These are phyloP conservation scores for Crithidia fasciculata DNA, from an alignment of 208 protist genomes.

Conservation along the genomic window DNA sequence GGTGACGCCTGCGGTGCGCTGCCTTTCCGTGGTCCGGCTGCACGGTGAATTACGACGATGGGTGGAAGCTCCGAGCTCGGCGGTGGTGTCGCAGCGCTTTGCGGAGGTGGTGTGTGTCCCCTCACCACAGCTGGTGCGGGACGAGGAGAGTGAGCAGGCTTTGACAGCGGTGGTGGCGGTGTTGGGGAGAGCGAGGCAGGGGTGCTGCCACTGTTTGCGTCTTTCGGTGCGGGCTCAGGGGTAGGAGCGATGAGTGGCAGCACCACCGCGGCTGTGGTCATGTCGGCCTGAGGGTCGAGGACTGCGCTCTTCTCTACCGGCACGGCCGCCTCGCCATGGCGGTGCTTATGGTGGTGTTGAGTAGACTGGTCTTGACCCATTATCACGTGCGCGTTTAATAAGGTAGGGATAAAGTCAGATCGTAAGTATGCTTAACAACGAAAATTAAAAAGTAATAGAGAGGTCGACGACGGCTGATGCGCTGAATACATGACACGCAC, in stretches of 20 bases:
- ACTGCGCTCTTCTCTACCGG: too few species aligned
- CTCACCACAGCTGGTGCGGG: not conserved
- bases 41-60: conserved; percentile 5
- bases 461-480: too few species aligned
- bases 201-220: too few species aligned
- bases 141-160: too few species aligned
- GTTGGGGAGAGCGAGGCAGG: too few species aligned
- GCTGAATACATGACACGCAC: too few species aligned
- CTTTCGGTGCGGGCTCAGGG: not conserved
- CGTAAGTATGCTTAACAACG: not conserved
- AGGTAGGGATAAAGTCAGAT: not conserved
- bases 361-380: conserved; percentile 11
- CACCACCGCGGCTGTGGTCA: not conserved
- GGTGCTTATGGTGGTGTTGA: not conserved
- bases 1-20: not conserved
- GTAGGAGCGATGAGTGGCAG: not conserved
- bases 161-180: too few species aligned
- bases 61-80: not conserved
- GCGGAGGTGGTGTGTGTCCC: not conserved
- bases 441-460: too few species aligned
- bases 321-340: not conserved
- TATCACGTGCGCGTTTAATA: not conserved
- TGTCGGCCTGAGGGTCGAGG: too few species aligned
- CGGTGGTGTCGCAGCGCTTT: not conserved
- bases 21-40: not conserved